Percentiles rank a stretch among this genome's conserved stretches.
Evolutionary conservation across 495 filamentous ascomycete species (phyloP).

Genomic region (Penicillium paxilli): DNA sequence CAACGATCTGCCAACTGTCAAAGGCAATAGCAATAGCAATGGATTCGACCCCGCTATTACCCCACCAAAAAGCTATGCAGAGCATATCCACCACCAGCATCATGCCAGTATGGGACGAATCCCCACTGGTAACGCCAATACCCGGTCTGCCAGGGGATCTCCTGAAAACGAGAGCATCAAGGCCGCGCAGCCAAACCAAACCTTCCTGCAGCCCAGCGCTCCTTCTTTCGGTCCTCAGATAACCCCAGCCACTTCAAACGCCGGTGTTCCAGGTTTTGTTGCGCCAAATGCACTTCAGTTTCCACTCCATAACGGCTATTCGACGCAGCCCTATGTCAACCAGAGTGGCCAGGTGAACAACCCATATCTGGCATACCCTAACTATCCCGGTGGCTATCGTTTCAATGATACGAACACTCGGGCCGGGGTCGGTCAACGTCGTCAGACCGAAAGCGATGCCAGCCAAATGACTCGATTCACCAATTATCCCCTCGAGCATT

Average conservation of each 20-base stretch:
- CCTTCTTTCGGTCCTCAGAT: conserved; percentile 63
- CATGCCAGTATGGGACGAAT: conserved; percentile 80
- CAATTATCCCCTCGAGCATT: conserved; percentile 74
- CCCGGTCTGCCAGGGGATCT: conserved; percentile 67
- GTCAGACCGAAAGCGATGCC: conserved; percentile 37
- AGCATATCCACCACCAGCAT: conserved; percentile 75
- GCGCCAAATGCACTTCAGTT: conserved; percentile 24
- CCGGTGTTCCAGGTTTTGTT: conserved; percentile 16
- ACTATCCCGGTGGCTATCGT: conserved; percentile 34
- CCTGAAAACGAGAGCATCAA: conserved; percentile 49
- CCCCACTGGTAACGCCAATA: conserved; percentile 58
- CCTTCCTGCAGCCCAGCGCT: conserved; percentile 76
- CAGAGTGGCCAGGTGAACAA: conserved; percentile 26
- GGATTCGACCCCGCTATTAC: conserved; percentile 52
- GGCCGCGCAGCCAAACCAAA: conserved; percentile 54
- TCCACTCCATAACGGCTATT: conserved; percentile 33
- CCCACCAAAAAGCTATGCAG: conserved; percentile 61
- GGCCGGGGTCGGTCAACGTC: conserved; percentile 22
- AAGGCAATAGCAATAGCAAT: conserved; percentile 54
- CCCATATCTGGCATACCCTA: conserved; percentile 26
- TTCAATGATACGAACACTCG: conserved; percentile 31
- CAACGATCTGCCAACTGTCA: conserved; percentile 85
- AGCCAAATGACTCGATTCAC: conserved; percentile 62
- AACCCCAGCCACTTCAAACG: conserved; percentile 19
- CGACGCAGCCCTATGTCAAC: conserved; percentile 32